Conservation (phyloP, 257 asterid genomes). For the Asclepias syriaca region DNA sequence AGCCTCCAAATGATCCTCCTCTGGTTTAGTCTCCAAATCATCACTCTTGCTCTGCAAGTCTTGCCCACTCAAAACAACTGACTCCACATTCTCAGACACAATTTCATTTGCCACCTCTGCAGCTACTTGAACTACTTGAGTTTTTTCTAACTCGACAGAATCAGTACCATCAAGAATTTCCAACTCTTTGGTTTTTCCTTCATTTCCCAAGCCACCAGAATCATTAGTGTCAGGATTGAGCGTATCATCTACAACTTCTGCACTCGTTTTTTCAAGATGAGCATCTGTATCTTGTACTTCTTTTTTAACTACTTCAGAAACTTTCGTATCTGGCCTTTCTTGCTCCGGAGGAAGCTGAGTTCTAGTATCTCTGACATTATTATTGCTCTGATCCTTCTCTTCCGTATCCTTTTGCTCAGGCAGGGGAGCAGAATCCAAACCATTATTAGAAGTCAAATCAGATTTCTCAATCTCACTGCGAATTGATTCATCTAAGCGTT, state of each 20-base stretch:
- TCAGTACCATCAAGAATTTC: slow-evolving; percentile 25
- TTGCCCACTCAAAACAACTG: slow-evolving; percentile 23
- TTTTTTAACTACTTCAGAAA: not conserved
- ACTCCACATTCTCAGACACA: slow-evolving; percentile 25
- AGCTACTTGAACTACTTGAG: slow-evolving; percentile 22
- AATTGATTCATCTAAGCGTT: slow-evolving; percentile 72
- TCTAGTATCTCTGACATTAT: not conserved
- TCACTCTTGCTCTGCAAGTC: slow-evolving; percentile 16
- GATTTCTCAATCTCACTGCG: slow-evolving; percentile 42
- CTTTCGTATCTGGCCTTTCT: not conserved
- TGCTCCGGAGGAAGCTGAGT: slow-evolving; percentile 6
- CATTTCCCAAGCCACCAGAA: slow-evolving; percentile 16
- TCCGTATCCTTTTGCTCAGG: slow-evolving; percentile 21
- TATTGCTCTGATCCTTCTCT: not conserved
- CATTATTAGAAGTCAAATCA: slow-evolving; percentile 21
- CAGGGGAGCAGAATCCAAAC: slow-evolving; percentile 18
- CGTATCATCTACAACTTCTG: slow-evolving; percentile 17
- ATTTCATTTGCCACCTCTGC: slow-evolving; percentile 29
- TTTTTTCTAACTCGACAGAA: slow-evolving; percentile 27
- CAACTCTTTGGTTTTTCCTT: slow-evolving; percentile 25
- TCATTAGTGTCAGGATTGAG: slow-evolving; percentile 29
- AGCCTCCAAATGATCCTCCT: slow-evolving; percentile 26
- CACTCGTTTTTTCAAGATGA: slow-evolving; percentile 22
- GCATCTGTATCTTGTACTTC: not conserved
- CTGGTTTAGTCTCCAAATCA: slow-evolving; percentile 24